phyloP scores from a whole-genome alignment of 1,139 yeast genomes.

The Kodamaea fungicola region DNA sequence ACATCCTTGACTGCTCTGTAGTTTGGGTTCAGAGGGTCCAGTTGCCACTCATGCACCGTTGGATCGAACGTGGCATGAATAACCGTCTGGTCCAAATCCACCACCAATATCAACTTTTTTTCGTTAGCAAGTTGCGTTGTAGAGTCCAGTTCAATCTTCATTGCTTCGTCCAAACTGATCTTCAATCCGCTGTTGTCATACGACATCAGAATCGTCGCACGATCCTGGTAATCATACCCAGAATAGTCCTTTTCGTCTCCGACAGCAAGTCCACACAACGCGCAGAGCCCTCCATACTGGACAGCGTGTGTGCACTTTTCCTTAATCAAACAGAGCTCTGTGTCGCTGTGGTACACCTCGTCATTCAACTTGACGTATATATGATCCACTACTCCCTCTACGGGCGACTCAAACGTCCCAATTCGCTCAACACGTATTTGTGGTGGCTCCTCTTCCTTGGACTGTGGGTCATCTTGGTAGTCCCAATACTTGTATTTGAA shows the following conservation, averaged over 20 bases:
- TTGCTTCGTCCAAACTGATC: slow-evolving; percentile 84
- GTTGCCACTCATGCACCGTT: slow-evolving; percentile 94
- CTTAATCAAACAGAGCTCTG: slow-evolving; percentile 50
- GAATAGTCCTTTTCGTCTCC: slow-evolving; percentile 78
- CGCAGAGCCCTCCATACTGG: slow-evolving; percentile 96
- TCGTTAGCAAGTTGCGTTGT: slow-evolving; percentile 59
- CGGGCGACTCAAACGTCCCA: slow-evolving; percentile 78
- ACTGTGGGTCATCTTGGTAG: slow-evolving; percentile 56
- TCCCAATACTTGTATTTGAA: slow-evolving; percentile 68
- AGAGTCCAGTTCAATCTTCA: slow-evolving; percentile 69
- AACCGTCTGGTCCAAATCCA: slow-evolving; percentile 95
- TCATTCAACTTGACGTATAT: slow-evolving; percentile 57
- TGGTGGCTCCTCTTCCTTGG: slow-evolving; percentile 40
- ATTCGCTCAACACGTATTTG: slow-evolving; percentile 55
- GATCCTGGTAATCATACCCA: slow-evolving; percentile 66
- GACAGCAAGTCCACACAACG: slow-evolving; percentile 84
- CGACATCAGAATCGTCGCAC: slow-evolving; percentile 86
- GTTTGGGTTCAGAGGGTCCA: slow-evolving; percentile 80
- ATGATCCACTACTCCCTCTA: slow-evolving; percentile 61
- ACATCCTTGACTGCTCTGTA: slow-evolving; percentile 84
- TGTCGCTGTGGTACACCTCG: slow-evolving; percentile 50
- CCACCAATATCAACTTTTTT: slow-evolving; percentile 79
- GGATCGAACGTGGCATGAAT: slow-evolving; percentile 98
- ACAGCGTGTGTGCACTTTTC: slow-evolving; percentile 93
- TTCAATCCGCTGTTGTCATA: slow-evolving; percentile 87